Percentiles rank a stretch among this genome's conserved stretches.
These are phyloP conservation scores for Russula foetens DNA, from an alignment of 768 basidiomycete species.

Conservation along the genomic window DNA sequence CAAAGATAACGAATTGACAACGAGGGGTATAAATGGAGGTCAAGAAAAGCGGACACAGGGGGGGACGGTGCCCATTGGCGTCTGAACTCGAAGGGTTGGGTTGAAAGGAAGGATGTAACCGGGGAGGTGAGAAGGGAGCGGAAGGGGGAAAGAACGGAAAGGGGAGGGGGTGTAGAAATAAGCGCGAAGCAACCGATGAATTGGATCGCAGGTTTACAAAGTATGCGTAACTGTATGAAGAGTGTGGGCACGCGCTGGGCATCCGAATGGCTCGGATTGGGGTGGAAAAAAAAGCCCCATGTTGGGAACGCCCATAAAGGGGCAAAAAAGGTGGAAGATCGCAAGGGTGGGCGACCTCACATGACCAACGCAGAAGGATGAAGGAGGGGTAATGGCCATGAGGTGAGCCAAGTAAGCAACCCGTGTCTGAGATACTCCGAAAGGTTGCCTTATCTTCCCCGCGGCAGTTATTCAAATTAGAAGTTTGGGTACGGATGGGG, in stretches of 20 bases:
- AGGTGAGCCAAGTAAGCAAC: conserved; percentile 3
- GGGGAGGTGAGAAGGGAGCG: too few species aligned
- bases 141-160: not conserved
- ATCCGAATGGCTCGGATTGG: conserved; percentile 3
- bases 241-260: not conserved
- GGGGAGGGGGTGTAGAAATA: not conserved
- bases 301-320: conserved; percentile 3
- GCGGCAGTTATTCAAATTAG: conserved; percentile 2
- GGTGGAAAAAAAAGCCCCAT: not conserved
- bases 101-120: not conserved
- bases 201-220: conserved; percentile 1
- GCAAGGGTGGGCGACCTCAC: not conserved
- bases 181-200: conserved; percentile 15
- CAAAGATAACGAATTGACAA: not conserved
- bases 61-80: not conserved
- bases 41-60: not conserved
- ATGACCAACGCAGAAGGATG: conserved; percentile 4
- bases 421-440: conserved; percentile 4
- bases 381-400: not conserved
- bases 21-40: not conserved
- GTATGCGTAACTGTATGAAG: not conserved
- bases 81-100: not conserved
- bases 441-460: not conserved
- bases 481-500: not conserved
- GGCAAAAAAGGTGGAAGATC: conserved; percentile 4